These are phyloP conservation scores for Fusarium guadeloupense DNA, from an alignment of 2,329 filamentous ascomycete species.

Conservation along the genomic window DNA sequence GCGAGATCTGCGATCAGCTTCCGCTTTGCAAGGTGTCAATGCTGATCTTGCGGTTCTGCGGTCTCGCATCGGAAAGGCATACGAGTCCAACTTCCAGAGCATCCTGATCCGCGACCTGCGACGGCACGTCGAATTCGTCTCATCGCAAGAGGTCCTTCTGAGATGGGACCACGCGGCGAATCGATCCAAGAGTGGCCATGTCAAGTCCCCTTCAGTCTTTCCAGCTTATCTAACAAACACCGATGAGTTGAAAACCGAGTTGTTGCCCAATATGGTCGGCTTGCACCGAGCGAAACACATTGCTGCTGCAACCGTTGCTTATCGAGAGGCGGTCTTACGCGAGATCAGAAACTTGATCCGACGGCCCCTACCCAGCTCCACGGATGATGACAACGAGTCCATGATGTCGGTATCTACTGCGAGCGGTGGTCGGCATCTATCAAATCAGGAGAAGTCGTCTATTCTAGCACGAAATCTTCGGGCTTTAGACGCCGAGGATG, in stretches of 20 bases:
- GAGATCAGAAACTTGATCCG: conserved; percentile 89
- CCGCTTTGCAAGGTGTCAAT: conserved; percentile 81
- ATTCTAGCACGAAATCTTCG: conserved; percentile 89
- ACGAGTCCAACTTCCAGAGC: conserved; percentile 81
- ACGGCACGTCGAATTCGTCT: conserved; percentile 79
- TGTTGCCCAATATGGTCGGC: conserved; percentile 78
- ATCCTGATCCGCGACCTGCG: conserved; percentile 82
- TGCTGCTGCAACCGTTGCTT: conserved; percentile 81
- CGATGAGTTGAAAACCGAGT: conserved; percentile 72
- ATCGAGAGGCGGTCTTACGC: conserved; percentile 82
- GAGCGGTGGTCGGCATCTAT: conserved; percentile 71
- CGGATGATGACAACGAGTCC: conserved; percentile 91
- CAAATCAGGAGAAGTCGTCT: conserved; percentile 88
- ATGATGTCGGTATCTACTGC: conserved; percentile 86
- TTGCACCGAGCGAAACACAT: conserved; percentile 85
- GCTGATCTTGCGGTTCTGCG: conserved; percentile 80
- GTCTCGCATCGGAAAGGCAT: conserved; percentile 84
- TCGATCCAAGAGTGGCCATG: conserved; percentile 73
- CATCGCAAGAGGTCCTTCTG: conserved; percentile 77
- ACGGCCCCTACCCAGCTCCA: conserved; percentile 87
- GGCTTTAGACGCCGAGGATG: conserved; percentile 82
- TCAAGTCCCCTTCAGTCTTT: conserved; percentile 72
- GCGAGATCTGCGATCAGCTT: conserved; percentile 78
- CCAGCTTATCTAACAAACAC: conserved; percentile 83
- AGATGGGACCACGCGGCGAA: conserved; percentile 84